Conservation (phyloP, 306 rosid genomes). For the Gastrolobium villosum region DNA sequence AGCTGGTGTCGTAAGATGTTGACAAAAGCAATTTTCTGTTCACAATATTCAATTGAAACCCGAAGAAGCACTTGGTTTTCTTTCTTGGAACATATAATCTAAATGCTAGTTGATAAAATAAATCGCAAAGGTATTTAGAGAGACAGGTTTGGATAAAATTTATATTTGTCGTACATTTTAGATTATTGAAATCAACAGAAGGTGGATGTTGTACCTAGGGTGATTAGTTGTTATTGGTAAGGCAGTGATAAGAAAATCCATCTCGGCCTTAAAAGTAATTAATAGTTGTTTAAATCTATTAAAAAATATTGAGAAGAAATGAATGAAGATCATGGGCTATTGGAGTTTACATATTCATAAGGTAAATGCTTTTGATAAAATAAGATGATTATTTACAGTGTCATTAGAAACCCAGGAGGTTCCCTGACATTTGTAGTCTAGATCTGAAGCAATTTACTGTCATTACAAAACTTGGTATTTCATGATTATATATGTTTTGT, state of each 20-base stretch:
- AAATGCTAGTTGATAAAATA: constrained; percentile 30
- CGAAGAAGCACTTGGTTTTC: constrained; percentile 8
- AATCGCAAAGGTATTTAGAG: neutral
- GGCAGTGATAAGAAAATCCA: neutral
- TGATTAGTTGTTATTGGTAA: constrained; percentile 8
- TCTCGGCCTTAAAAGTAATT: constrained; percentile 1
- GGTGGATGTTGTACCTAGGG: constrained; percentile 10
- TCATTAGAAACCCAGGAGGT: constrained; percentile 1
- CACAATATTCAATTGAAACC: constrained; percentile 40
- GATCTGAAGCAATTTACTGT: constrained; percentile 9
- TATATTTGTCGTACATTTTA: neutral
- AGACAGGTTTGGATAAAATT: neutral
- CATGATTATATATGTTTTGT: neutral
- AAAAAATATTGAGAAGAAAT: constrained; percentile 13
- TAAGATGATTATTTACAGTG: constrained; percentile 10
- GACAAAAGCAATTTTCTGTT: constrained; percentile 15
- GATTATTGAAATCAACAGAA: constrained; percentile 12
- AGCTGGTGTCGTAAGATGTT: neutral
- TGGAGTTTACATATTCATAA: constrained; percentile 14
- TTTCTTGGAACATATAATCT: constrained; percentile 25
- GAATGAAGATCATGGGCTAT: neutral
- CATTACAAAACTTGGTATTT: neutral
- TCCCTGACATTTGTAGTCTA: constrained; percentile 13
- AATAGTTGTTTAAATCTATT: neutral
- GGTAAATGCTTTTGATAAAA: constrained; percentile 4